Percentiles rank a stretch among this genome's conserved stretches.
phyloP scores from a whole-genome alignment of 306 rosid genomes.

The Trichosanthes truncata region DNA sequence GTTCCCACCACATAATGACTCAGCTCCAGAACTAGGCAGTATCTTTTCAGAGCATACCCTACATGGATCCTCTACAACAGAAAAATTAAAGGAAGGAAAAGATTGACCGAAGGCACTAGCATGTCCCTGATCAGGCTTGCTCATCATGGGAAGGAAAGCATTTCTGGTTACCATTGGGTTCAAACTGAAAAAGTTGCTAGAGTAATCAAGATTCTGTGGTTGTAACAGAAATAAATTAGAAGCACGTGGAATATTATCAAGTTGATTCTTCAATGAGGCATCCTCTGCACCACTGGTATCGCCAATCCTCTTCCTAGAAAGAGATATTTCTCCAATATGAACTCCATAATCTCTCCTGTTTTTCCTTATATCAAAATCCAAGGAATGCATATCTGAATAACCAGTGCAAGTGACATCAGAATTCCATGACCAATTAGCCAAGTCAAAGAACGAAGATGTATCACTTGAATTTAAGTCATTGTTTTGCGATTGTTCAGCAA shows the following conservation, averaged over 20 bases:
- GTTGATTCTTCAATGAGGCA: constrained; percentile 24
- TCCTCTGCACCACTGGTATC: constrained; percentile 21
- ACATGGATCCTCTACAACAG: constrained; percentile 65
- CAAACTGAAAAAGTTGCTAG: constrained; percentile 45
- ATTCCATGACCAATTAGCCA: constrained; percentile 24
- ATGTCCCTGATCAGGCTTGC: constrained; percentile 29
- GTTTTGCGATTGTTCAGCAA: constrained; percentile 22
- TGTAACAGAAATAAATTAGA: constrained; percentile 26
- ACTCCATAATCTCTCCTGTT: constrained; percentile 22
- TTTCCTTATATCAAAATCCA: constrained; percentile 19
- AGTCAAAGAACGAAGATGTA: constrained; percentile 22
- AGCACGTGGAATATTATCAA: constrained; percentile 17
- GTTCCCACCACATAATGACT: constrained; percentile 8
- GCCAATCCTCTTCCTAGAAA: constrained; percentile 21
- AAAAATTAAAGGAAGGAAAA: constrained; percentile 63
- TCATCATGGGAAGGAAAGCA: constrained; percentile 30
- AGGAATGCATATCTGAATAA: constrained; percentile 11
- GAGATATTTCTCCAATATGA: constrained; percentile 23
- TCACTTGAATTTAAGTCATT: constrained; percentile 23
- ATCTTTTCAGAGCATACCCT: constrained; percentile 41
- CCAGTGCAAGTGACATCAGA: constrained; percentile 22
- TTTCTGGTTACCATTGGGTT: constrained; percentile 65
- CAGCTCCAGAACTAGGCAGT: constrained; percentile 20
- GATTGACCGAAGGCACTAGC: constrained; percentile 17
- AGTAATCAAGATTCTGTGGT: constrained; percentile 26